Base-by-base conservation (phyloP, 179 eudicot species). In the Silene coronaria region DNA sequence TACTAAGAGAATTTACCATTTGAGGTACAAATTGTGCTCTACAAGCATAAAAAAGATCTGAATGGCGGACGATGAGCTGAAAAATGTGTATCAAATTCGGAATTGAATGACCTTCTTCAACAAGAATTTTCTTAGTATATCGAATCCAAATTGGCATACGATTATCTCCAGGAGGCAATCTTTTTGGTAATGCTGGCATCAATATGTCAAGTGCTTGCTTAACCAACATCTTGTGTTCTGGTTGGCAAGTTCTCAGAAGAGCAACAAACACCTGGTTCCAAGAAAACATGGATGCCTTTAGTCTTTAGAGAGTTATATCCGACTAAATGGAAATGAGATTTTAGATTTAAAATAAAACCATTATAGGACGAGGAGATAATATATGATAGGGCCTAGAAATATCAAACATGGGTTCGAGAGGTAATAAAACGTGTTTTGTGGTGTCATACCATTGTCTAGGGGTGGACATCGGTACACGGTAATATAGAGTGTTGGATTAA, bases 81-180 rank as follows among this genome's bases (percentile, higher is more conserved):
- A 96, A 96, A 69, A 96, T 96, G 84, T 96, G 99, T 80, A 96
- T 91, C 79, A 96, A 84, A 80, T 96, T 96, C 57, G 99, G 99
- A 75, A 96, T 81, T 16, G 99, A 96, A 82, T 96, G 99, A 68
- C 99, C 99, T 86, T 96, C 99, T 88, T 96, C 99, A 58, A 96
- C 97, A 53, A 96, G 95, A 76, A 96, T 96, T 80, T 96, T 96
- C 78, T 91, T 93, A 2, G 99, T 96, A 83, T 96, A 96, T 30
- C 99, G 99, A 72, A 96, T 96, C 99, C 99, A 96, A 65, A 96
- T 91, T 10, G 99, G 99, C 99, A 96, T 96, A 75, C 99, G 97
- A 69, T 94, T 91, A 78, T 96, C 98, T 75, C 97, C 98, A 76
- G 91, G 90, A 70, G 99, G 98, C 76, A 96, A 84, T 82, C 99